Percentiles rank a stretch among this genome's conserved stretches.
Conservation (phyloP, 1,139 yeast species). For the Pichiaceae sp. region DNA sequence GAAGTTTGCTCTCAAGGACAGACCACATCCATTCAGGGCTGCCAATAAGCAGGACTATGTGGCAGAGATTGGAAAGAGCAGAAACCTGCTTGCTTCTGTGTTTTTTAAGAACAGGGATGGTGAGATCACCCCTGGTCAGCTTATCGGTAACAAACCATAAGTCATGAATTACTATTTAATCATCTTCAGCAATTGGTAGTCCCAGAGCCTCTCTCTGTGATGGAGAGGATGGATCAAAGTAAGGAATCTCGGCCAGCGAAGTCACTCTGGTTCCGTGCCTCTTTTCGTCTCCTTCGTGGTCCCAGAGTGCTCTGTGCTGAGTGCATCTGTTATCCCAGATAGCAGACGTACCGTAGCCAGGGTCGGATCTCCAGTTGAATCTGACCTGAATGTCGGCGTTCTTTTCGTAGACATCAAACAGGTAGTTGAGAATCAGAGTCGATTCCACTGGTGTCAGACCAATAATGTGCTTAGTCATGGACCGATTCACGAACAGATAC, state of each 20-base stretch:
- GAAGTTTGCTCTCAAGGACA: conserved; percentile 5
- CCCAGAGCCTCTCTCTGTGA: conserved; percentile 49
- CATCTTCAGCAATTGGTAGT: conserved; percentile 14
- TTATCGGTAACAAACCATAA: background rate
- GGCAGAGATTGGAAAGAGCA: background rate
- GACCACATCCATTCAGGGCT: conserved; percentile 15
- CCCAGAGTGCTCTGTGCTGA: conserved; percentile 35
- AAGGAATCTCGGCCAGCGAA: conserved; percentile 46
- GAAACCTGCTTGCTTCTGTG: background rate
- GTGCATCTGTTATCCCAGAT: conserved; percentile 48
- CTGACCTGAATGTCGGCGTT: conserved; percentile 42
- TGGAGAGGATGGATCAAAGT: conserved; percentile 39
- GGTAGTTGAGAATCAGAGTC: conserved; percentile 27
- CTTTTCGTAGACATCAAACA: conserved; percentile 31
- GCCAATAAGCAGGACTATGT: conserved; percentile 4
- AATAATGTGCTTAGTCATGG: conserved; percentile 33
- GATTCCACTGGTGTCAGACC: conserved; percentile 36
- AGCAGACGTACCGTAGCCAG: conserved; percentile 43
- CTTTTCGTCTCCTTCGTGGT: conserved; percentile 37
- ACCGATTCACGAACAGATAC: conserved; percentile 34
- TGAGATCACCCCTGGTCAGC: background rate
- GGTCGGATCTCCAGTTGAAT: conserved; percentile 36
- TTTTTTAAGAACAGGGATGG: background rate
- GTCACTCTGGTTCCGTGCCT: conserved; percentile 53
- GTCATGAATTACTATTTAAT: background rate